These are phyloP conservation scores for Volvox carteri DNA, from an alignment of 163 green algal species.

Conservation along the genomic window DNA sequence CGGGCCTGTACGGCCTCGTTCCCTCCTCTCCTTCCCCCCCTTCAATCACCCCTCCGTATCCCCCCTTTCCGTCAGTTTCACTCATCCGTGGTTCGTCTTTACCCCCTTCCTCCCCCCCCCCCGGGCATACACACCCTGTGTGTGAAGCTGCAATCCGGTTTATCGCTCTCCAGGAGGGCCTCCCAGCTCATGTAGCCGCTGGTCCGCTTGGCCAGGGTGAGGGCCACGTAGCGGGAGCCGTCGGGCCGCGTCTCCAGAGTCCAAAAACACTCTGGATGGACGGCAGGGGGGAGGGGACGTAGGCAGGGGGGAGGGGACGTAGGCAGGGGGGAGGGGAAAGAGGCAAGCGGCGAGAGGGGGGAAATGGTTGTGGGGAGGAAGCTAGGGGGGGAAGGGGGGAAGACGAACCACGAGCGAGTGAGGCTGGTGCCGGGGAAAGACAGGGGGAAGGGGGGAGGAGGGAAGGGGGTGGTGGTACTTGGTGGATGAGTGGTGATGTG, in stretches of 20 bases:
- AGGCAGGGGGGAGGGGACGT: neutral
- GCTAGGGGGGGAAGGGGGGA: neutral
- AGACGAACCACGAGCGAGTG: too few species aligned
- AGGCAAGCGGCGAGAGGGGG: neutral
- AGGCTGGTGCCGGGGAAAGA: too few species aligned
- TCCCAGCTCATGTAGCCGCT: slow-evolving; percentile 71
- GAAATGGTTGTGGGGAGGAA: neutral
- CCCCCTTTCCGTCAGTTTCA: neutral
- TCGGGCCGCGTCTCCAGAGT: slow-evolving; percentile 61
- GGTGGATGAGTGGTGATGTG: too few species aligned
- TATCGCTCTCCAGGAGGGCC: slow-evolving; percentile 69
- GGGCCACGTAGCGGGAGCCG: slow-evolving; percentile 52
- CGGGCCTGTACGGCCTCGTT: too few species aligned
- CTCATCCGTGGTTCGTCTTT: too few species aligned
- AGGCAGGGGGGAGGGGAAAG: neutral
- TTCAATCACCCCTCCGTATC: neutral
- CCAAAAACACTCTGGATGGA: slow-evolving; percentile 71
- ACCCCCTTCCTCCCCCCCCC: neutral
- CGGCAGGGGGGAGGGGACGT: neutral
- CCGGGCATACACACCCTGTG: slow-evolving; percentile 57
- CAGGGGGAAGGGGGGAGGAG: too few species aligned
- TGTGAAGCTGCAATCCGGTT: slow-evolving; percentile 64
- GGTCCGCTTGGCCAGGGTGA: slow-evolving; percentile 69
- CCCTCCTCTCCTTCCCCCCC: neutral
- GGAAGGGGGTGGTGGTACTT: too few species aligned